Evolutionary conservation across 352 stramenopile species (phyloP), one percentile per base, ranked within the genome.

Genomic region (Pythium coloratum): DNA sequence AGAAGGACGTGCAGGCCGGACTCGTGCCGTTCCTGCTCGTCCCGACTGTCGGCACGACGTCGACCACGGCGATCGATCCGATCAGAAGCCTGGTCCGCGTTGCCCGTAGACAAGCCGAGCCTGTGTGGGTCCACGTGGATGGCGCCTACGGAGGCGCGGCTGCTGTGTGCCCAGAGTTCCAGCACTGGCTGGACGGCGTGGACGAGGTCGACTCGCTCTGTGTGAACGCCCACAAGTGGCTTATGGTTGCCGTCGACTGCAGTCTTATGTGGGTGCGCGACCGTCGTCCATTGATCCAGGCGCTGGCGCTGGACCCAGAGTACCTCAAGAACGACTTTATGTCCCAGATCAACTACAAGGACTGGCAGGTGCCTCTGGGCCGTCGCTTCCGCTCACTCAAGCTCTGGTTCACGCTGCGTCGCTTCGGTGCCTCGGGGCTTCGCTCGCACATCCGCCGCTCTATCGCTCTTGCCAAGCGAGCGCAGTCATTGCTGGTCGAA

Each of bases 201-300:
- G 82, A 93, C 66, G 71, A 81, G n/a, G 80, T 76, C 44, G 81
- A 93, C 67, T 91, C 79, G 30, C 69, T 93, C 64, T 82, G 81
- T 55, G 70, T 90, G 62, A 93, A 93, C 66, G 76, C 75, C 34
- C 84, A 91, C 80, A 93, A 93, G 72, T 91, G 84, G 82, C 70
- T 91, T 20, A 77, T 91, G 20, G 70, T 88, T 46, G 80, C 76
- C 56, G 85, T 89, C 26, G 81, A 90, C 66, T 85, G 80, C 54
- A 86, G 77, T 67, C 33, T 89, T 42, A 60, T 91, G 33, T 92
- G 81, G 76, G 81, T 92, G 14, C 77, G 76, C 55, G 77, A 93
- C 55, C 76, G 78, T 14, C 66, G 73, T 14, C 83, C 73, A 26
- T 65, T 93, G n/a, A 69, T 89, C 67, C 71, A 79, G n/a, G 72